These are phyloP conservation scores for Candida maltosa DNA, from an alignment of 805 yeast genomes.

Conservation along the genomic window DNA sequence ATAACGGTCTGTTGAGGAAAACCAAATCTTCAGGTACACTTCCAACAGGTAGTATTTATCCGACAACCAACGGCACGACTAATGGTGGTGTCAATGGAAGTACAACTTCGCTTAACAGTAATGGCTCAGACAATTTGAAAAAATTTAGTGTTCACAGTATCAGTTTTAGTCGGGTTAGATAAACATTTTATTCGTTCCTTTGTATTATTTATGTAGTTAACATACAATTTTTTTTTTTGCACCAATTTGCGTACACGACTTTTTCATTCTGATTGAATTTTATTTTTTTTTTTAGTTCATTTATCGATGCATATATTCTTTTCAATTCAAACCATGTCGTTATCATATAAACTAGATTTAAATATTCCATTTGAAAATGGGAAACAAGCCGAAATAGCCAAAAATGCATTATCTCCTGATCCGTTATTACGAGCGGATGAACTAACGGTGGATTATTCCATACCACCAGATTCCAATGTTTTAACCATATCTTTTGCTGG, in stretches of 20 bases:
- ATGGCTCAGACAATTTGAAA: conserved; percentile 9
- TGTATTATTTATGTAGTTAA: background rate
- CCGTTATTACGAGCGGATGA: conserved; percentile 76
- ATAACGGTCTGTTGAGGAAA: conserved; percentile 13
- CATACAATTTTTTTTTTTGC: too few relatives aligned
- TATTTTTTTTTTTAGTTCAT: too few relatives aligned
- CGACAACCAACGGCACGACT: too few relatives aligned
- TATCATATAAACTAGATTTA: conserved; percentile 23
- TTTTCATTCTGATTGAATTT: too few relatives aligned
- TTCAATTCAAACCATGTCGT: too few relatives aligned
- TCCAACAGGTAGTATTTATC: background rate
- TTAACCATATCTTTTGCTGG: conserved; percentile 55
- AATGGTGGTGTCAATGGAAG: conserved; percentile 2
- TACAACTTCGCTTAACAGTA: conserved; percentile 4
- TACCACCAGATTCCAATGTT: conserved; percentile 25
- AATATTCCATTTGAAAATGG: conserved; percentile 60
- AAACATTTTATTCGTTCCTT: background rate
- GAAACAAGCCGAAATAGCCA: conserved; percentile 63
- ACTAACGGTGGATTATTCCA: conserved; percentile 46
- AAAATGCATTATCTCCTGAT: conserved; percentile 64
- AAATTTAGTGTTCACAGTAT: conserved; percentile 17
- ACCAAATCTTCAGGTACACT: conserved; percentile 15
- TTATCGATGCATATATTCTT: too few relatives aligned
- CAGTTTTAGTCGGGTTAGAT: conserved; percentile 21
- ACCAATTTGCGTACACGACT: too few relatives aligned